Evolutionary conservation across 169 alveolate species (phyloP).

Genomic region (Eimeria tenella): DNA sequence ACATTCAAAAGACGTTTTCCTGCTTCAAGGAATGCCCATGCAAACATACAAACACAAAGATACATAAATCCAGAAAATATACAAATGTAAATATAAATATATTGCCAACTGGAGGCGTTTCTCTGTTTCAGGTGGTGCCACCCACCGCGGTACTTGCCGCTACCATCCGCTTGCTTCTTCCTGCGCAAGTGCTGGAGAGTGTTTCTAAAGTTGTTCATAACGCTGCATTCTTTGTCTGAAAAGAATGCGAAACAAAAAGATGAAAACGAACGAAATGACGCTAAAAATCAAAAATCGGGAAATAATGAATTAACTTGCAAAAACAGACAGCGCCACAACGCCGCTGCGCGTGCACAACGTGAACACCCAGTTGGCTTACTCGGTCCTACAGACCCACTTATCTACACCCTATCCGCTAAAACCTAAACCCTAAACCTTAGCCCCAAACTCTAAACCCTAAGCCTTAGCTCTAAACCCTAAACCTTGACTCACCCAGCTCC

Average conservation of each 20-base stretch:
- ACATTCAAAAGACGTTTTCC: too few relatives aligned
- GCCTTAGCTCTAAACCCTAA: background rate
- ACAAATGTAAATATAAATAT: too few relatives aligned
- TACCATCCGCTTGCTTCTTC: constrained; percentile 17
- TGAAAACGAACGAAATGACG: too few relatives aligned
- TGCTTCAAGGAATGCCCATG: too few relatives aligned
- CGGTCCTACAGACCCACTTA: background rate
- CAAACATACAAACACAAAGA: background rate
- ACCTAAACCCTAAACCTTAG: too few relatives aligned
- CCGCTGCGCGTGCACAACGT: background rate
- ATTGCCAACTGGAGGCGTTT: background rate
- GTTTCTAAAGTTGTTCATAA: constrained; percentile 32
- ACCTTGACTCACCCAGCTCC: background rate
- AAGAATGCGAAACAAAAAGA: background rate
- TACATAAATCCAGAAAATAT: too few relatives aligned
- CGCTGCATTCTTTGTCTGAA: constrained; percentile 20
- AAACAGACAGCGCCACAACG: too few relatives aligned
- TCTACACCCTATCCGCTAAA: background rate
- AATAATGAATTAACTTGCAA: too few relatives aligned
- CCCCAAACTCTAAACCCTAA: too few relatives aligned
- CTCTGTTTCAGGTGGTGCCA: background rate
- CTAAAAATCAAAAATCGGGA: too few relatives aligned
- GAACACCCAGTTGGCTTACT: background rate
- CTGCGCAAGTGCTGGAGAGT: constrained; percentile 26
- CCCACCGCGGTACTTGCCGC: constrained; percentile 35